Evolutionary conservation across 805 yeast species (phyloP).

Genomic region (Candida golubevii): DNA sequence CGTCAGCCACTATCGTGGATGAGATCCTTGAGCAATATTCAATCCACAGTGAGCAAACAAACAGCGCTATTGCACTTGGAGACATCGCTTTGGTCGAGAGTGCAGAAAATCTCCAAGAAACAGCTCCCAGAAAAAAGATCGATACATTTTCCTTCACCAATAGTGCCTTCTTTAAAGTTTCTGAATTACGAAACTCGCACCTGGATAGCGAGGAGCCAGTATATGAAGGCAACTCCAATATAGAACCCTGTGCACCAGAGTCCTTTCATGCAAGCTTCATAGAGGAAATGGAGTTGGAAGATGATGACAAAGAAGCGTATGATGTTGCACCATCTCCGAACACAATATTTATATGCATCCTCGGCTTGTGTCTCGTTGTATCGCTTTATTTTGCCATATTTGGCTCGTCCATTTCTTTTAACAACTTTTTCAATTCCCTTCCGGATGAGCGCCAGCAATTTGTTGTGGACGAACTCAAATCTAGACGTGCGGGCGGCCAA

Average conservation of each 20-base stretch:
- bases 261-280: not conserved
- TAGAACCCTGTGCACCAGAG: too few species aligned
- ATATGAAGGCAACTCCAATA: too few species aligned
- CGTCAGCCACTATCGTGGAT: too few species aligned
- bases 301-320: not conserved
- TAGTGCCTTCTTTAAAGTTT: not conserved
- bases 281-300: not conserved
- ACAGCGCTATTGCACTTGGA: too few species aligned
- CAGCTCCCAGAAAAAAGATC: too few species aligned
- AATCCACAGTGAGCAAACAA: too few species aligned
- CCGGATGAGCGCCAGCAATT: conserved; percentile 3
- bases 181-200: not conserved
- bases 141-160: not conserved
- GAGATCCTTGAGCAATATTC: too few species aligned
- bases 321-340: not conserved
- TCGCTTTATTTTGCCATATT: conserved; percentile 7
- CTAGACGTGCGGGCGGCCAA: not conserved
- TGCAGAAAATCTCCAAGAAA: too few species aligned
- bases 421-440: conserved; percentile 6
- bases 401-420: conserved; percentile 8
- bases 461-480: conserved; percentile 3
- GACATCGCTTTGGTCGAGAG: too few species aligned
- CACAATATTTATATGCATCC: not conserved
- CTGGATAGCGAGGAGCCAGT: too few species aligned
- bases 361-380: conserved; percentile 1